These are phyloP conservation scores for Solanum piurae DNA, from an alignment of 257 asterid genomes.

Conservation along the genomic window DNA sequence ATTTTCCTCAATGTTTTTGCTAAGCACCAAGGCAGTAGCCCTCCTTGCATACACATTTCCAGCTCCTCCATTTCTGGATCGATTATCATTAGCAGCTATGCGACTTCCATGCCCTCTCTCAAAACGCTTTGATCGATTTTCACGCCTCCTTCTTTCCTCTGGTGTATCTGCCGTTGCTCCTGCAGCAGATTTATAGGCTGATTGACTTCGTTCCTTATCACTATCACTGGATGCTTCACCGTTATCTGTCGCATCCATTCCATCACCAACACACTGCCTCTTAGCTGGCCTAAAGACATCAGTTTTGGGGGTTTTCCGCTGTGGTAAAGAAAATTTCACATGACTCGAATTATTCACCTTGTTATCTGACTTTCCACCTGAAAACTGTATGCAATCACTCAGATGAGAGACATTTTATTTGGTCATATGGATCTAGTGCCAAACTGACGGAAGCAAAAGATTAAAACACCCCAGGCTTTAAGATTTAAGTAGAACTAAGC, in stretches of 20 bases:
- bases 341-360: slow-evolving; percentile 29
- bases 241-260: slow-evolving; percentile 28
- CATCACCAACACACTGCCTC: slow-evolving; percentile 73
- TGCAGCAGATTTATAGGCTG: slow-evolving; percentile 67
- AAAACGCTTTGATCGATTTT: slow-evolving; percentile 90
- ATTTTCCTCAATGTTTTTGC: slow-evolving; percentile 65
- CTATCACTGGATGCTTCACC: slow-evolving; percentile 82
- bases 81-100: slow-evolving; percentile 24
- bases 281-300: slow-evolving; percentile 54
- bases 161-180: slow-evolving; percentile 61
- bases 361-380: slow-evolving; percentile 52
- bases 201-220: slow-evolving; percentile 67
- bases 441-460: background rate
- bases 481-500: background rate
- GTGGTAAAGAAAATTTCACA: slow-evolving; percentile 39
- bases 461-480: background rate
- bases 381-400: slow-evolving; percentile 37
- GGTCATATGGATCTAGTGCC: background rate
- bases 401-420: background rate
- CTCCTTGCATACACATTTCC: slow-evolving; percentile 46
- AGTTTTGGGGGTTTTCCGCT: slow-evolving; percentile 34
- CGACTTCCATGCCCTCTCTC: slow-evolving; percentile 69
- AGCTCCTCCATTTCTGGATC: slow-evolving; percentile 36
- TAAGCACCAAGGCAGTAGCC: slow-evolving; percentile 55
- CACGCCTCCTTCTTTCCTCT: slow-evolving; percentile 86